Evolutionary conservation across 768 basidiomycete genomes (phyloP).

Genomic region (Russula earlei): DNA sequence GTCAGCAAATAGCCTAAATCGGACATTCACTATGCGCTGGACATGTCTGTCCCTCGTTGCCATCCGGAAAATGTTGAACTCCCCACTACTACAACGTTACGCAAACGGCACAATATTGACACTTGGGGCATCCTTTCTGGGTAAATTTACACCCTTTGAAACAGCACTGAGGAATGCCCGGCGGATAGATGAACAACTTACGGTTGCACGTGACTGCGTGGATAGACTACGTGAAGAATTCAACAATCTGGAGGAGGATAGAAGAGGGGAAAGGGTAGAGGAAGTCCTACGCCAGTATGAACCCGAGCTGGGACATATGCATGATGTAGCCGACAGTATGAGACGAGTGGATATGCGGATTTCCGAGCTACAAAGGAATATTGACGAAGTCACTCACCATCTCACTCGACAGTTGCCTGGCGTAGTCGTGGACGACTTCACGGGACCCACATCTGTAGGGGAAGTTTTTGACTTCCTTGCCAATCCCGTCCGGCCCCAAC

Average conservation of each 20-base stretch:
- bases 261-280: not conserved
- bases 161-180: not conserved
- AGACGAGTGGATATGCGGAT: not conserved
- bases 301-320: not conserved
- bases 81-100: not conserved
- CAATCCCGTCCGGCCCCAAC: not conserved
- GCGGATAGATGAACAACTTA: too few relatives aligned
- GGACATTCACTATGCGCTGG: conserved; percentile 12
- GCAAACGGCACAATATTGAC: not conserved
- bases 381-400: not conserved
- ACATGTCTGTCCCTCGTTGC: conserved; percentile 14
- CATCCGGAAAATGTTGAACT: not conserved
- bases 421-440: not conserved
- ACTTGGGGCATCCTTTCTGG: not conserved
- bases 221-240: not conserved
- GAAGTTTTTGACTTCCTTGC: not conserved
- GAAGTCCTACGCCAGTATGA: not conserved
- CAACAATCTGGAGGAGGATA: not conserved
- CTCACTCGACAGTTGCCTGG: conserved; percentile 8
- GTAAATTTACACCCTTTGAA: not conserved
- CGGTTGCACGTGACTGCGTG: too few relatives aligned
- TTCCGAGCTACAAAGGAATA: not conserved
- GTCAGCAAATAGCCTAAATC: not conserved
- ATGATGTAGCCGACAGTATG: not conserved
- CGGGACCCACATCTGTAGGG: not conserved